Percentiles rank a stretch among this genome's conserved stretches.
These are phyloP conservation scores for Sugiyamaella mastotermitis DNA, from an alignment of 805 yeast genomes.

Conservation along the genomic window DNA sequence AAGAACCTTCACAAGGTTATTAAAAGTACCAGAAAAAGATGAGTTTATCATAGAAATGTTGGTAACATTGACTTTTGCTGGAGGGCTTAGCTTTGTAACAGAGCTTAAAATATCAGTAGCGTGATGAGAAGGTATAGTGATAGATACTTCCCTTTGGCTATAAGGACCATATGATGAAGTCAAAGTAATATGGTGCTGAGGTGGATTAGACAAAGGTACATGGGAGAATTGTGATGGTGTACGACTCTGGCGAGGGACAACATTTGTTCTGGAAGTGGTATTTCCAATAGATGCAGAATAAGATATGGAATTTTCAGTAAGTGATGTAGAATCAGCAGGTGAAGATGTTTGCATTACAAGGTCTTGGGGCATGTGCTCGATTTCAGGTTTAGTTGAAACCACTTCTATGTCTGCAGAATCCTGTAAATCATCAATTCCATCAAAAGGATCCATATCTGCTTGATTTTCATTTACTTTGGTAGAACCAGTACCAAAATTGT, in stretches of 20 bases:
- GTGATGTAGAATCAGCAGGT: no score
- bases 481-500: constrained; percentile 17
- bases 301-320: no score
- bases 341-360: no score
- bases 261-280: no score
- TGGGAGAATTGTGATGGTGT: no score
- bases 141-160: constrained; percentile 13
- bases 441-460: constrained; percentile 21
- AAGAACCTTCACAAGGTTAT: constrained; percentile 37
- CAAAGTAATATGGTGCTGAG: not conserved
- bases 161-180: constrained; percentile 4
- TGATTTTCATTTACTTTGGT: constrained; percentile 14
- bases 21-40: constrained; percentile 40
- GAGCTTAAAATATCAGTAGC: not conserved
- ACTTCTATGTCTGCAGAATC: constrained; percentile 14
- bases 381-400: not conserved
- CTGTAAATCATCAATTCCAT: constrained; percentile 25
- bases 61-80: constrained; percentile 31
- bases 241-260: no score
- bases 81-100: no score
- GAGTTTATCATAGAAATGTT: constrained; percentile 35
- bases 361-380: constrained; percentile 3
- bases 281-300: no score
- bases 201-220: no score
- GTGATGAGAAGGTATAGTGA: constrained; percentile 5